Evolutionary conservation across 176 grass and related monocot species (phyloP), one percentile per base, ranked within the genome.

Genomic region (Ensete glaucum): DNA sequence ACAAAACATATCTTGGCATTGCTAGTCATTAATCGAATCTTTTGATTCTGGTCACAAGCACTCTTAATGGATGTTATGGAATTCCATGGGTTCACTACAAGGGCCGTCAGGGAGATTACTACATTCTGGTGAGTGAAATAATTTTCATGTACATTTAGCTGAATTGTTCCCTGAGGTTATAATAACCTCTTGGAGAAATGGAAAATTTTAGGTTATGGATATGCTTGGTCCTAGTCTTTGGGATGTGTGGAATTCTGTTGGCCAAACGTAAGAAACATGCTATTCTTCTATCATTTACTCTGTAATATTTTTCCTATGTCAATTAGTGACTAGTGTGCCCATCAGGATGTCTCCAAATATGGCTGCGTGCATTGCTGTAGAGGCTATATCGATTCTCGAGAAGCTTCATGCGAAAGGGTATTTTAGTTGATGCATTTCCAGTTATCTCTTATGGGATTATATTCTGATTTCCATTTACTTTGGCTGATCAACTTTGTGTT

Each of bases 161-260:
- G 67, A 59, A 34, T 54, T 54, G 48, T 78, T 65, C n/a, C 26
- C 52, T 72, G 25, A 48, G 15, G 12, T 2, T 11, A 20, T 74
- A 69, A 11, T n/a, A 70, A 50, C n/a, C 48, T 16, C 72, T 24
- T 75, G n/a, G 43, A 12, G 14, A 58, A 50, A 70, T 70, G 48
- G 20, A 69, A 70, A 20, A 21, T 90, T 87, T 54, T 74, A 97
- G 94, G 94, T 97, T 64, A 97, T 97, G 94, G 94, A 93, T 75
- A 97, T 97, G 74, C 80, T 97, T 71, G 94, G 94, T 26, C 94
- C 94, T 79, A 97, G 94, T 80, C 90, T 97, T 79, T 97, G 94
- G 94, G 94, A 97, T 88, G 94, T 97, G 77, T 97, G 94, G 94
- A 97, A 93, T 85, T 93, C 90, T 76, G 82, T 93, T 59, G 88